Percentiles rank a stretch among this genome's conserved stretches.
These are phyloP conservation scores for Tilletiaria anomala DNA, from an alignment of 1,284 basidiomycete species.

Conservation along the genomic window DNA sequence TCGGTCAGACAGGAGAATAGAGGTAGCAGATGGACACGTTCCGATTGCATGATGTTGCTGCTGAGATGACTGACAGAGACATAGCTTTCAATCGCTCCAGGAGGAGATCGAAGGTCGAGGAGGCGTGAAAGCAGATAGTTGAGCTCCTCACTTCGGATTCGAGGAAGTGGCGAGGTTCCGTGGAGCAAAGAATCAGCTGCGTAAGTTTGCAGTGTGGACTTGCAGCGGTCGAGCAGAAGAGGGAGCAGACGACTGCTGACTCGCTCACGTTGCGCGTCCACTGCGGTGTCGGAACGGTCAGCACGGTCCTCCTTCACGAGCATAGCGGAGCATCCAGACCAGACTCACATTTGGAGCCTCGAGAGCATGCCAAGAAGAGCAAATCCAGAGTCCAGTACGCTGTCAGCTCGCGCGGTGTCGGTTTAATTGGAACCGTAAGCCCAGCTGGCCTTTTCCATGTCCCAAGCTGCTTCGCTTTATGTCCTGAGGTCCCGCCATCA, in stretches of 20 bases:
- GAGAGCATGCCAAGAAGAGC: slow-evolving; percentile 62
- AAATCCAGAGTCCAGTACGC: slow-evolving; percentile 89
- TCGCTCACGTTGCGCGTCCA: slow-evolving; percentile 48
- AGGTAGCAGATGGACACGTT: not conserved
- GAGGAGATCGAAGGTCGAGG: slow-evolving; percentile 54
- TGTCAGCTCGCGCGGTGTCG: slow-evolving; percentile 62
- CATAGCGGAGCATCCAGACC: slow-evolving; percentile 38
- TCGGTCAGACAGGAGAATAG: not conserved
- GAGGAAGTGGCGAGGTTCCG: slow-evolving; percentile 45
- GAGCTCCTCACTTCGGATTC: slow-evolving; percentile 70
- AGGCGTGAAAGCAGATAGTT: slow-evolving; percentile 66
- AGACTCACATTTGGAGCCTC: slow-evolving; percentile 29
- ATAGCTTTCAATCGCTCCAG: slow-evolving; percentile 43
- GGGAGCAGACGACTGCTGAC: slow-evolving; percentile 58
- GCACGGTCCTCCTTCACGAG: not conserved
- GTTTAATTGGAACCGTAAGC: slow-evolving; percentile 4
- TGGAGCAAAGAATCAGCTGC: slow-evolving; percentile 66
- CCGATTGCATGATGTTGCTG: not conserved
- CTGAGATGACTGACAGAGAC: not conserved
- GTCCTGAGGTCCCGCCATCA: slow-evolving; percentile 55
- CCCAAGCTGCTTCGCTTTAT: too few species aligned
- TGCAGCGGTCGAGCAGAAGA: slow-evolving; percentile 58
- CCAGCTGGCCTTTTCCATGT: too few species aligned
- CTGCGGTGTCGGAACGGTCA: not conserved
- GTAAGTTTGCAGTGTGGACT: slow-evolving; percentile 54